Evolutionary conservation across 2,329 filamentous ascomycete genomes (phyloP), one percentile per base, ranked within the genome.

Genomic region (Monilinia vaccinii-corymbosi): DNA sequence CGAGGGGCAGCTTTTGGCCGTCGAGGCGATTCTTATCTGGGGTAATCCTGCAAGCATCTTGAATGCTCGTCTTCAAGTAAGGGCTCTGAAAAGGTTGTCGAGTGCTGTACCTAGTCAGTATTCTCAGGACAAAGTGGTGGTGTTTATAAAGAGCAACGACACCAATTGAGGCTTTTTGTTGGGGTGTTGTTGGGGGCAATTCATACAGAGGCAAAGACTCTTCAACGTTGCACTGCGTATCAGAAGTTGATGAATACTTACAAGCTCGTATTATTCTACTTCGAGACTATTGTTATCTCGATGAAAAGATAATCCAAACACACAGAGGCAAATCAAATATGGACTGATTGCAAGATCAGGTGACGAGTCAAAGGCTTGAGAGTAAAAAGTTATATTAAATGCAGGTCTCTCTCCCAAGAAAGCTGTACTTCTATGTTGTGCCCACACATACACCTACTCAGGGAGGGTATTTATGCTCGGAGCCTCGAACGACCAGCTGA

Each of bases 341-440:
- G 28, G 38, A 44, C 49, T 49, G 51, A 55, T 44, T 55, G 23
- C 32, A 38, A 60, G n/a, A 53, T 60, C 57, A 60, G 57, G 57
- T 60, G 57, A 60, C 50, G 16, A 52, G 51, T 53, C 16, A n/a
- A 28, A 46, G 32, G 23, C 32, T 28, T 60, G 40, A 31, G 38
- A 48, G 36, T 32, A 44, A 31, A 40, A 25, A 44, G 32, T 34
- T 45, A 55, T 55, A 55, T 55, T 45, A 55, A 55, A 60, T 60
- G 57, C 49, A 60, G 42, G 57, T 55, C 49, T 60, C 42, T 50
- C 57, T 60, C 50, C 49, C 49, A 40, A 25, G 14, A 47, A 50
- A 60, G 57, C 36, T 47, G 57, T 60, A n/a, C 49, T 55, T 46
- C 49, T 60, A 60, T 60, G 57, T 46, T 47, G 57, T 60, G 50